Evolutionary conservation across 2,329 filamentous ascomycete species (phyloP).

Genomic region (Ustulina deusta): DNA sequence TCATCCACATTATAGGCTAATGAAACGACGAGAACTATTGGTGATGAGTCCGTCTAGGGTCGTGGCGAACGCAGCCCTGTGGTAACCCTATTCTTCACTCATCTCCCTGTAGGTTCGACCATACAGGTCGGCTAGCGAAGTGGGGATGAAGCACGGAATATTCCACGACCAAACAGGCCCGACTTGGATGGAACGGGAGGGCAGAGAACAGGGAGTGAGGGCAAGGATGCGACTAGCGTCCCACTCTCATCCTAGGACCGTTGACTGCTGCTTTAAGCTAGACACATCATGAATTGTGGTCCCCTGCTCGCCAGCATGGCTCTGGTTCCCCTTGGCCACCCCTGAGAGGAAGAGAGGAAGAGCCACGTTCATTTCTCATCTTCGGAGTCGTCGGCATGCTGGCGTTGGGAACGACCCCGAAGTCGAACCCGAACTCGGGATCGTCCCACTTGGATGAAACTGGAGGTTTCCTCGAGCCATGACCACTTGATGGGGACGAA

Average conservation of each 20-base stretch:
- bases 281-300: constrained; percentile 39
- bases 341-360: constrained; percentile 18
- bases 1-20: constrained; percentile 13
- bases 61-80: constrained; percentile 35
- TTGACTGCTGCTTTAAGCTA: constrained; percentile 44
- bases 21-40: constrained; percentile 14
- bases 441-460: constrained; percentile 19
- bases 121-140: constrained; percentile 22
- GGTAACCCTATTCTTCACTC: constrained; percentile 20
- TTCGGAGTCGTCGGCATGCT: constrained; percentile 23
- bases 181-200: constrained; percentile 25
- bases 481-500: constrained; percentile 1
- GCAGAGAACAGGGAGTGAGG: constrained; percentile 21
- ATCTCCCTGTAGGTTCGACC: constrained; percentile 24
- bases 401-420: constrained; percentile 8
- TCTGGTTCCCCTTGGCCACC: constrained; percentile 24
- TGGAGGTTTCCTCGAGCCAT: constrained; percentile 5
- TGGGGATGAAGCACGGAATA: constrained; percentile 36
- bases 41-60: constrained; percentile 19
- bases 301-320: constrained; percentile 24
- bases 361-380: constrained; percentile 23
- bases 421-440: constrained; percentile 4
- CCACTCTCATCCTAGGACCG: constrained; percentile 29
- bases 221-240: constrained; percentile 34
- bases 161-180: constrained; percentile 34